A percentile compares a stretch with the other conserved stretches of the same genome.
Conservation (phyloP, 2,329 filamentous ascomycete species). For the Aspergillus chevalieri region DNA sequence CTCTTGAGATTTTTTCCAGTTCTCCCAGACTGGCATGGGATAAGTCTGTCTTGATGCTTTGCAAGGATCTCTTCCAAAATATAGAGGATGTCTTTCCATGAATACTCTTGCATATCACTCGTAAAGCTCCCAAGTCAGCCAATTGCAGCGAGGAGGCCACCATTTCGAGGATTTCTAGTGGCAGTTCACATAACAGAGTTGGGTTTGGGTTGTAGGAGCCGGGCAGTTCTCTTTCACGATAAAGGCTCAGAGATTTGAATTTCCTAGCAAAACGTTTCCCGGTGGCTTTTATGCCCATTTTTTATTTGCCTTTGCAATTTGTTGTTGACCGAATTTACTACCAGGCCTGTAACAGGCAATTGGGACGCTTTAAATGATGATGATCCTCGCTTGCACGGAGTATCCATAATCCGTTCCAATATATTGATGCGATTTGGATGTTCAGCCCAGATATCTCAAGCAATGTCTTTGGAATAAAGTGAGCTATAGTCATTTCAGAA, state of each 20-base stretch:
- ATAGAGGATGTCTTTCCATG: neutral
- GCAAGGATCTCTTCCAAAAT: neutral
- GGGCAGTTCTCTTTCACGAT: neutral
- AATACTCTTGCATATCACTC: neutral
- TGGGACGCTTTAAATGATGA: no score
- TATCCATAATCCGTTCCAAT: no score
- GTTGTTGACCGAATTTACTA: no score
- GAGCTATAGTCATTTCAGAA: no score
- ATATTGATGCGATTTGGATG: no score
- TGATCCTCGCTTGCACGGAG: no score
- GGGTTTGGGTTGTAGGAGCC: no score
- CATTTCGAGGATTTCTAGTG: neutral
- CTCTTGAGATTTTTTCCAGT: neutral
- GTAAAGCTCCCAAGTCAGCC: neutral
- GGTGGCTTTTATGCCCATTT: neutral
- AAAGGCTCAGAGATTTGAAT: neutral
- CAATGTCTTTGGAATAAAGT: no score
- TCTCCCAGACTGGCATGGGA: neutral
- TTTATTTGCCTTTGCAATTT: neutral
- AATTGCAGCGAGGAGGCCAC: neutral
- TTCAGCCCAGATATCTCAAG: no score
- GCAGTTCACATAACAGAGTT: neutral
- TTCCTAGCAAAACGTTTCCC: neutral
- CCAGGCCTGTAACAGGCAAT: no score
- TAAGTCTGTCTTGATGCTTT: neutral